Evolutionary conservation across 2,329 filamentous ascomycete genomes (phyloP).

Genomic region (Chaetomium strumarium): DNA sequence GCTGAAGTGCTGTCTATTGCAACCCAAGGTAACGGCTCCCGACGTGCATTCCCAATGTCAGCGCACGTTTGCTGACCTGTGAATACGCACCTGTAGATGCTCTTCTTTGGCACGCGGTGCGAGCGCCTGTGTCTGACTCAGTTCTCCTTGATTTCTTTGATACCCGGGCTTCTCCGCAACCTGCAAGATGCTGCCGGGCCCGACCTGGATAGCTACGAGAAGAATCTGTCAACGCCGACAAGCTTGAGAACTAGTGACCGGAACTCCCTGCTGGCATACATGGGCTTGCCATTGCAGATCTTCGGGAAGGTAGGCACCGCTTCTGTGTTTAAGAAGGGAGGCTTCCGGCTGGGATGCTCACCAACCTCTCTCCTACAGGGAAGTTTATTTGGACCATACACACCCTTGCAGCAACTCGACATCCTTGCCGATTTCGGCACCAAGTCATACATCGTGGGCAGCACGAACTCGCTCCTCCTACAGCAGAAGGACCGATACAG

Average conservation of each 20-base stretch:
- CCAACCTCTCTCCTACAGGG: slow-evolving; percentile 48
- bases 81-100: slow-evolving; percentile 57
- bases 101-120: slow-evolving; percentile 96
- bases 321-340: background rate
- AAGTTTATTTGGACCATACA: slow-evolving; percentile 93
- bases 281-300: slow-evolving; percentile 90
- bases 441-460: slow-evolving; percentile 95
- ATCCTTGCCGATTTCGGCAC: slow-evolving; percentile 88
- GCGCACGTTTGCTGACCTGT: background rate
- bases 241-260: slow-evolving; percentile 89
- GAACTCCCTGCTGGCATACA: slow-evolving; percentile 81
- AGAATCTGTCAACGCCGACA: slow-evolving; percentile 67
- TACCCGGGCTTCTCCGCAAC: slow-evolving; percentile 84
- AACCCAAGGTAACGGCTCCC: slow-evolving; percentile 68
- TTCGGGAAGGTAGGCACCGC: slow-evolving; percentile 70
- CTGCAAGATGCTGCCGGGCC: slow-evolving; percentile 95
- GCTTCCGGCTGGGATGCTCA: slow-evolving; percentile 12
- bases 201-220: slow-evolving; percentile 78
- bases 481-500: slow-evolving; percentile 95
- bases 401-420: slow-evolving; percentile 90
- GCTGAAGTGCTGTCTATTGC: slow-evolving; percentile 86
- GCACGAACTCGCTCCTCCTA: slow-evolving; percentile 87
- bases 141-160: slow-evolving; percentile 90
- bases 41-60: no score
- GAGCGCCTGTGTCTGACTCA: slow-evolving; percentile 97